Conservation (phyloP, 2,329 filamentous ascomycete species). For the Karstenula rhodostoma region DNA sequence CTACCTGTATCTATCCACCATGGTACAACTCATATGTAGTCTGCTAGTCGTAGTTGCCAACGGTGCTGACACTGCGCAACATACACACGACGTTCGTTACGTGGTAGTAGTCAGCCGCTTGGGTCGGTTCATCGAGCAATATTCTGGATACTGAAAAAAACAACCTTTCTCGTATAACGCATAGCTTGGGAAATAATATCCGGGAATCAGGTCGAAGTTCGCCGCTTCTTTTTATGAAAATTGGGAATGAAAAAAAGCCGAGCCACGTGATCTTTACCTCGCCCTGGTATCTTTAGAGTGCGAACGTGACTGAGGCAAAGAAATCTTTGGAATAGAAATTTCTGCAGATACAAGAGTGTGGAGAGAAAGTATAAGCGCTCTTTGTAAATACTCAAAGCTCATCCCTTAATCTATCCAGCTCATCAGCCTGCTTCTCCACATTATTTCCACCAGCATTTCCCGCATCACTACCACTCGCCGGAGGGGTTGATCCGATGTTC, state of each 20-base stretch:
- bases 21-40: constrained; percentile 25
- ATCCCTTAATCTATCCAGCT: constrained; percentile 3
- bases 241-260: too few relatives aligned
- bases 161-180: constrained; percentile 62
- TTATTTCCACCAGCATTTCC: not conserved
- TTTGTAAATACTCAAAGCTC: not conserved
- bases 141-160: constrained; percentile 27
- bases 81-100: constrained; percentile 46
- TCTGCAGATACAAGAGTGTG: too few relatives aligned
- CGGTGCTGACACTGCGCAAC: constrained; percentile 56
- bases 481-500: not conserved
- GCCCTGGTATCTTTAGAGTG: too few relatives aligned
- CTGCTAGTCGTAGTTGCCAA: constrained; percentile 46
- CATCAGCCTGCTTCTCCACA: constrained; percentile 13
- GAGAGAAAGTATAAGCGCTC: not conserved
- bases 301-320: too few relatives aligned
- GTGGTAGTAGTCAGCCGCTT: constrained; percentile 25
- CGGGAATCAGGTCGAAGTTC: constrained; percentile 53
- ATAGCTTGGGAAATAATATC: constrained; percentile 62
- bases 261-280: too few relatives aligned
- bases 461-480: not conserved
- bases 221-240: too few relatives aligned
- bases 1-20: constrained; percentile 26
- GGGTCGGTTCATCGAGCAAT: constrained; percentile 37
- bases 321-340: too few relatives aligned